Evolutionary conservation across 1,139 yeast species (phyloP).

Genomic region (Geotrichum europaeum): DNA sequence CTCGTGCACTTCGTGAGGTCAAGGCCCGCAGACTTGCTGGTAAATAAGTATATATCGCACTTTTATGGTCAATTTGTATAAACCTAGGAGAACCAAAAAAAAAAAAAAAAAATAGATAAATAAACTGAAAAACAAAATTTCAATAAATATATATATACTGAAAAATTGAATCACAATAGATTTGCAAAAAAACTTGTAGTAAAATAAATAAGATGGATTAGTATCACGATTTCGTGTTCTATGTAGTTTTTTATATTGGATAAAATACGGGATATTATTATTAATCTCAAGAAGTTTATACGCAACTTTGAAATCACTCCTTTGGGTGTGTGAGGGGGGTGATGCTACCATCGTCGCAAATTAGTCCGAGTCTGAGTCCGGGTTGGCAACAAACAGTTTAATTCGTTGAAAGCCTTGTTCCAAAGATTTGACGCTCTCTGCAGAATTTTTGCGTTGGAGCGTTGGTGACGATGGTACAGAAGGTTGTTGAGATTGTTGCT

Average conservation of each 20-base stretch:
- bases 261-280: background rate
- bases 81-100: background rate
- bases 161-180: background rate
- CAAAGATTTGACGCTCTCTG: conserved; percentile 31
- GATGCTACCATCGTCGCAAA: background rate
- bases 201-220: background rate
- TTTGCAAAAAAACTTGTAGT: background rate
- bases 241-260: background rate
- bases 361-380: conserved; percentile 40
- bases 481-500: background rate
- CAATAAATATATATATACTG: background rate
- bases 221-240: background rate
- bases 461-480: background rate
- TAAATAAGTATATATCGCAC: conserved; percentile 11
- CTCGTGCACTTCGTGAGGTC: conserved; percentile 47
- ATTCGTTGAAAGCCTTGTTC: conserved; percentile 40
- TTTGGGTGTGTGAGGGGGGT: no score
- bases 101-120: background rate
- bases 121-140: background rate
- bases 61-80: background rate
- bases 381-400: conserved; percentile 63
- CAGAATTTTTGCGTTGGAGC: conserved; percentile 15
- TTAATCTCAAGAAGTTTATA: background rate
- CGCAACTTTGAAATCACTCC: background rate
- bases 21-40: conserved; percentile 26